Base-by-base conservation (phyloP, 1,284 basidiomycete species). In the Meira miltonrushii region DNA sequence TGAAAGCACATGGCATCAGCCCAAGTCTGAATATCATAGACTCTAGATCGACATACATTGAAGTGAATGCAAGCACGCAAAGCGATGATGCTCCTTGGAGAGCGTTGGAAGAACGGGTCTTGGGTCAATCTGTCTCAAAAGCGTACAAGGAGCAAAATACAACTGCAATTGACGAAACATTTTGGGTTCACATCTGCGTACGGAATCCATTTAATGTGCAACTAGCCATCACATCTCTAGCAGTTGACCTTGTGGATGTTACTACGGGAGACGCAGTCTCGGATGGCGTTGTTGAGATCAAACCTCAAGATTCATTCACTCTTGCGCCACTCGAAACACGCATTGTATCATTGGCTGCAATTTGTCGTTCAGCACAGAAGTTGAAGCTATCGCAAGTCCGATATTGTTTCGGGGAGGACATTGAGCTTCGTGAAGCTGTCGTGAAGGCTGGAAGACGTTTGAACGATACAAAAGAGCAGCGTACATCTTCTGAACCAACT, bases 381-480 rank as follows among this genome's bases (percentile, higher is more conserved):
- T 62, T 80, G 37, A 68, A 71, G 2, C 55, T 82, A 49, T 55
- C 63, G 1, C 53, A 67, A 12, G 68, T 80, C 12, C 56, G 65
- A 0, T 84, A 80, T 70, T 56, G 68, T 2, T 80, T 83, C 63
- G 79, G 80, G 57, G 70, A 77, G 37, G 74, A 80, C 49, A 71
- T 83, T 10, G 78, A 78, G 0, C 74, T 79, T 43, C 52, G 58
- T 1, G 81, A 84, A 64, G 48, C 65, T 0, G 75, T 84, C 1
- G 57, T 66, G 2, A 74, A 77, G 11, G 65, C 65, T 38, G 81
- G 82, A 0, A 70, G 67, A 12, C 79, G 82, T 1, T 71, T 82
- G 13, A 72, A 80, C 50, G 62, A 66, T 6, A 81, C 81, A 2
- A 79, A 79, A 57, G 76, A 75, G 39, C 79, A 82, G 49, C 61